Percentiles rank a stretch among this genome's conserved stretches.
phyloP scores from a whole-genome alignment of 768 basidiomycete genomes.

The Suillus fuscotomentosus region DNA sequence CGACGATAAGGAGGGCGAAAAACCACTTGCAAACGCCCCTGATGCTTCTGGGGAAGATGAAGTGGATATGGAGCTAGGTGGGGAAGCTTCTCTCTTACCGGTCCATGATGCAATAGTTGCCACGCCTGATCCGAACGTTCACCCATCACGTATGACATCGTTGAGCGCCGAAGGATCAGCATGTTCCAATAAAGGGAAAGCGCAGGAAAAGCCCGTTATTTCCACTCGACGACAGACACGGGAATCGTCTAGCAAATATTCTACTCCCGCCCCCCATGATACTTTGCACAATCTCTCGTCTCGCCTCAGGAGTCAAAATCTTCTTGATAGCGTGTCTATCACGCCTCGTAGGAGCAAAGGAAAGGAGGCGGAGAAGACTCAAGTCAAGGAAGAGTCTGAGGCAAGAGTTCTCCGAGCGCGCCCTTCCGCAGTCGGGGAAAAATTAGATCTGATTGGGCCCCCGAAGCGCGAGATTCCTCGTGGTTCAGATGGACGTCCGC shows the following conservation, averaged over 20 bases:
- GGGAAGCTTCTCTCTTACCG: constrained; percentile 19
- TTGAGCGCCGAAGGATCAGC: constrained; percentile 27
- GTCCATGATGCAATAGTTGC: constrained; percentile 22
- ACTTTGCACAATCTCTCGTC: constrained; percentile 23
- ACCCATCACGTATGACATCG: constrained; percentile 40
- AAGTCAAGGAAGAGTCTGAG: constrained; percentile 50
- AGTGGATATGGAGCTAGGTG: constrained; percentile 51
- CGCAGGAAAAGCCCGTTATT: constrained; percentile 55
- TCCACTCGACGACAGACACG: constrained; percentile 60
- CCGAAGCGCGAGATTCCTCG: constrained; percentile 44
- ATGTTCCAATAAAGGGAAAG: constrained; percentile 17
- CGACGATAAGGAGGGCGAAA: constrained; percentile 46
- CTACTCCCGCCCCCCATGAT: constrained; percentile 32
- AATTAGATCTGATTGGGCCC: constrained; percentile 37
- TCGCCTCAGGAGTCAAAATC: constrained; percentile 13
- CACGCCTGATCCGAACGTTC: constrained; percentile 14
- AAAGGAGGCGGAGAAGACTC: constrained; percentile 40
- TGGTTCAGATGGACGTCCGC: constrained; percentile 63
- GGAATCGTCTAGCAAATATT: constrained; percentile 42
- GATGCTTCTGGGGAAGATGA: constrained; percentile 40
- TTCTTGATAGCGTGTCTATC: constrained; percentile 30
- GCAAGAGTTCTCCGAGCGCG: constrained; percentile 50
- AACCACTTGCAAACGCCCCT: constrained; percentile 44
- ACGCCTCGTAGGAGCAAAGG: constrained; percentile 31
- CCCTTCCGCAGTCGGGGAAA: constrained; percentile 35